Evolutionary conservation across 768 basidiomycete genomes (phyloP), one percentile per base, ranked within the genome.

Genomic region (Mycena chlorophos): DNA sequence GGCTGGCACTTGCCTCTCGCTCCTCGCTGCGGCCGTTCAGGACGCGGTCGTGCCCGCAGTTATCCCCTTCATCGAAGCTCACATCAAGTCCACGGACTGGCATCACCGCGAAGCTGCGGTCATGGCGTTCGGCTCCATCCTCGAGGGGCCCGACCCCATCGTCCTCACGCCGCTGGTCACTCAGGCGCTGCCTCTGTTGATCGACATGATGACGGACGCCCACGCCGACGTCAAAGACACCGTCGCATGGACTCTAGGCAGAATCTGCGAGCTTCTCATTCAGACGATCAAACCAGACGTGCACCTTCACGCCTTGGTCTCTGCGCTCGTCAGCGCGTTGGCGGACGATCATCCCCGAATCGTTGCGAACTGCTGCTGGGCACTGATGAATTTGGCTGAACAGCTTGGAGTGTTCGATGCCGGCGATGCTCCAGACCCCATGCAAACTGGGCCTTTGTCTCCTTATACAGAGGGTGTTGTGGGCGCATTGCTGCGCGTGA

Each of bases 61-160:
- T 49, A 95, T 99, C 52, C 96, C 97, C 6, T 99, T 98, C 79
- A 98, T 99, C 65, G 97, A 98, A 74, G 87, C 87, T 16, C 87
- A 98, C 74, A 98, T 99, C 78, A 91, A 89, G 67, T 77, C 85
- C 23, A 80, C 85, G 26, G 92, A 97, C 68, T 99, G 97, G 97
- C 93, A 91, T 66, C 79, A 86, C 52, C 92, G 97, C 38, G 97
- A 99, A 70, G 97, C 97, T 0, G 96, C 95, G 4, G 87, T 98
- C 53, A 99, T 98, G 95, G 87, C 95, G 19, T 99, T 98, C 65
- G 96, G 96, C 40, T 95, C 93, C 0, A 98, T 99, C 65, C 83
- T 98, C 27, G 96, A 98, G 60, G 97, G 97, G 1, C 97, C 97
- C 3, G 94, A 98, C 66, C 89, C 94, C 12, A 71, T 75, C 29